Evolutionary conservation across 257 asterid genomes (phyloP).

Genomic region (Scutellaria galericulata): DNA sequence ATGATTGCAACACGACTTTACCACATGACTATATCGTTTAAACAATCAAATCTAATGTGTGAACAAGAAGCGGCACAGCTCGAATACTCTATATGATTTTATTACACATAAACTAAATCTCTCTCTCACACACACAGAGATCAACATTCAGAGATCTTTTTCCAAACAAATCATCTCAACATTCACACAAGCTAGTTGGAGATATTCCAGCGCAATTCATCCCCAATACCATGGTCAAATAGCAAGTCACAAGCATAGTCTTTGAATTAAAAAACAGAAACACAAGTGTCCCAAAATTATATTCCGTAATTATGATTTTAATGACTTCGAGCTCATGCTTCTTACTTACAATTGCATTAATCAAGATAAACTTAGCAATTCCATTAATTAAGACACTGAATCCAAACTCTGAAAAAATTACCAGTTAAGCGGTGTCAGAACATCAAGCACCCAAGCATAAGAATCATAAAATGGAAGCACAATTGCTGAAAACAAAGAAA

Average conservation of each 20-base stretch:
- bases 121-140: not conserved
- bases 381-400: not conserved
- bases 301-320: not conserved
- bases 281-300: not conserved
- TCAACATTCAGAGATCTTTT: not conserved
- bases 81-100: not conserved
- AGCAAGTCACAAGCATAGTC: not conserved
- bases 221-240: not conserved
- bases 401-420: not conserved
- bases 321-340: not conserved
- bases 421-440: slow-evolving; percentile 16
- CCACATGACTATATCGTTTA: not conserved
- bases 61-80: slow-evolving; percentile 12
- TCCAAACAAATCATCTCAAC: not conserved
- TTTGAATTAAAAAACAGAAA: not conserved
- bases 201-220: not conserved
- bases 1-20: not conserved
- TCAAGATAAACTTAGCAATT: not conserved
- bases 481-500: not conserved
- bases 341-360: not conserved
- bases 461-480: not conserved
- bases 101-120: not conserved
- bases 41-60: slow-evolving; percentile 2
- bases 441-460: slow-evolving; percentile 6
- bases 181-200: slow-evolving; percentile 2